These are phyloP conservation scores for Rhynchosporium graminicola DNA, from an alignment of 2,329 filamentous ascomycete genomes.

Conservation along the genomic window DNA sequence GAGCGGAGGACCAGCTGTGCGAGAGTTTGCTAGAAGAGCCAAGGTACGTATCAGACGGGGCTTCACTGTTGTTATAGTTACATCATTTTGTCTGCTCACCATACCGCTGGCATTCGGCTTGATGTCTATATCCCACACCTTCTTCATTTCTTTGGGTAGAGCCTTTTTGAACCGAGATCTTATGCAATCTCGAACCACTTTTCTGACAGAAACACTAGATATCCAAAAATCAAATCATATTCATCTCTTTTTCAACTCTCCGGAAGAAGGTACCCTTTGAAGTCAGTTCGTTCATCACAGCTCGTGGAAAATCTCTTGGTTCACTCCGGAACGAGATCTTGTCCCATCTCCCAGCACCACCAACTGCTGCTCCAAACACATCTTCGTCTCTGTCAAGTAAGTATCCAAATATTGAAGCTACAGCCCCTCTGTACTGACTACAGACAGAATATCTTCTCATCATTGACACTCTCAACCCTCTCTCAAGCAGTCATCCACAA, in stretches of 20 bases:
- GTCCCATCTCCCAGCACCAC: constrained; percentile 44
- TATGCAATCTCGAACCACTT: neutral
- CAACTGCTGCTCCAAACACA: constrained; percentile 17
- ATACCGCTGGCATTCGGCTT: too few relatives aligned
- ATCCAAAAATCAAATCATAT: constrained; percentile 69
- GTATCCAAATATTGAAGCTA: constrained; percentile 28
- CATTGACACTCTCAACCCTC: constrained; percentile 75
- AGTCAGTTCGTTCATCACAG: constrained; percentile 68
- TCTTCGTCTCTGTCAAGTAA: constrained; percentile 43
- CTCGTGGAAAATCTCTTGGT: constrained; percentile 58
- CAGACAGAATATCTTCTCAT: constrained; percentile 69
- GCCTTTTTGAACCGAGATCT: neutral
- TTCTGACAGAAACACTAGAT: constrained; percentile 44
- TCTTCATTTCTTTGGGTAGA: too few relatives aligned
- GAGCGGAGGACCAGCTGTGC: constrained; percentile 66
- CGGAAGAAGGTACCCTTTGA: constrained; percentile 55
- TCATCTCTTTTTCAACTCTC: constrained; percentile 76
- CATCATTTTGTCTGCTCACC: neutral
- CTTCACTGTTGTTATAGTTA: neutral
- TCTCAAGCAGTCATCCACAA: constrained; percentile 56
- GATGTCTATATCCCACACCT: too few relatives aligned
- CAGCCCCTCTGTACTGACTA: constrained; percentile 1
- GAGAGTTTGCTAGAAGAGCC: constrained; percentile 74
- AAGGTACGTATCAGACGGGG: constrained; percentile 49
- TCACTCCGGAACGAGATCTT: constrained; percentile 61